Evolutionary conservation across 768 basidiomycete genomes (phyloP), one percentile per base, ranked within the genome.

Genomic region (Suillus brevipes): DNA sequence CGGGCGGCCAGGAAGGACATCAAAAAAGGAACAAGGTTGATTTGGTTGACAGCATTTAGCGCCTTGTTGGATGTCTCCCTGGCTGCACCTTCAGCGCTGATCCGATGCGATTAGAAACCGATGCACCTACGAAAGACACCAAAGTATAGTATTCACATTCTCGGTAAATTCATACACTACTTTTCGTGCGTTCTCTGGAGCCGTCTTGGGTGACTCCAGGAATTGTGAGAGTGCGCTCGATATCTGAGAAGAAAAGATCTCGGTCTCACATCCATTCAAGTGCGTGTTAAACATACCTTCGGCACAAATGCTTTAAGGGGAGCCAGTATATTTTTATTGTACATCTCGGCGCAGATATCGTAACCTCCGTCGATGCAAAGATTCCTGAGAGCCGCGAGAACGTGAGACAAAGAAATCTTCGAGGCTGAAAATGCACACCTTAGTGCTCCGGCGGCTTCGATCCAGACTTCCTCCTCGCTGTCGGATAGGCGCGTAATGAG

Each of bases 291-390:
- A 65, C 75, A 49, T 68, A 92, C 94, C 81, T 94, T 95, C 8
- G 91, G 89, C 20, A 95, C 82, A 70, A 94, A 92, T 0, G 84
- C 82, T 69, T 82, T 87, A 64, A 95, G 76, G 3, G 92, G 92
- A 7, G 88, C 83, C 59, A 97, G 80, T 53, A 97, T 89, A 69
- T 92, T 93, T 80, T 97, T 97, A 77, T 98, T 97, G 79, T 90
- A 96, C 93, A 98, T 96, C 77, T 97, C 94, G 1, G 91, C 94
- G 71, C 95, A 96, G 56, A 97, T 91, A 68, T 97, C 95, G 73
- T 93, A 92, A 60, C 96, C 96, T 18, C 95, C 96, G 73, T 98
- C 96, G 71, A 98, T 89, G 71, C 94, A 95, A 16, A 98, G 78
- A 79, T 97, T 98, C 67, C 95, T 97, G 71, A 40, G 61, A 57